A percentile compares a stretch with the other conserved stretches of the same genome.
Conservation (phyloP, 2,329 filamentous ascomycete species). For the Hymenoscyphus occultus region DNA sequence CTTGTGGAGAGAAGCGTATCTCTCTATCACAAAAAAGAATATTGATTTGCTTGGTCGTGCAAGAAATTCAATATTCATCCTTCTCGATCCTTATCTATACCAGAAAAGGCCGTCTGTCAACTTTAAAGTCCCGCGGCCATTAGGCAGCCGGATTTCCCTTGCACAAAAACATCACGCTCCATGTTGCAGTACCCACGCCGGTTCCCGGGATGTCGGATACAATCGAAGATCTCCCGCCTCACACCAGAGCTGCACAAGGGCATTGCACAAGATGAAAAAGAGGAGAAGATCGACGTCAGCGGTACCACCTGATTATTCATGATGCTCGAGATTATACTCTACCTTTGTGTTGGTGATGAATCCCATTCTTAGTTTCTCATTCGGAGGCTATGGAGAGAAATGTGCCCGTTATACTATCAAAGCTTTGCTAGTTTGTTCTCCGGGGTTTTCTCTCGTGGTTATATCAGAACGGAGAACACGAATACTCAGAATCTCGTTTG, state of each 20-base stretch:
- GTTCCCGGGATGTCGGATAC: not conserved
- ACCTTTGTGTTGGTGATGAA: not conserved
- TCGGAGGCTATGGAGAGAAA: too few species aligned
- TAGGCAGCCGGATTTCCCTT: not conserved
- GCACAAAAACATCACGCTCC: not conserved
- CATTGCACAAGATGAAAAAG: not conserved
- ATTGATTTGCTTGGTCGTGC: not conserved
- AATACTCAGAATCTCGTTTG: not conserved
- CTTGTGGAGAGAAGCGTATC: not conserved
- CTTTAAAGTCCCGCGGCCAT: not conserved
- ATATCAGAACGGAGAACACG: not conserved
- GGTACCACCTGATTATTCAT: not conserved
- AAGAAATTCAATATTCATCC: slow-evolving; percentile 1
- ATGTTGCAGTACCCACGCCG: not conserved
- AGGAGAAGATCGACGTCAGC: not conserved
- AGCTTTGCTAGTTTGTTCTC: too few species aligned
- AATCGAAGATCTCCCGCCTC: slow-evolving; percentile 1
- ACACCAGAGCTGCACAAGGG: not conserved
- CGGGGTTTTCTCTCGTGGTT: too few species aligned
- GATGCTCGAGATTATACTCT: not conserved
- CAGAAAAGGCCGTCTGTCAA: not conserved
- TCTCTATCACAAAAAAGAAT: slow-evolving; percentile 4
- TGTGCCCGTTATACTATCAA: too few species aligned
- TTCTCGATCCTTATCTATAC: not conserved
- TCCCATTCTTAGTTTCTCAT: too few species aligned